Percentiles rank a stretch among this genome's conserved stretches.
Conservation (phyloP, 805 yeast species). For the Yarrowia sp. region DNA sequence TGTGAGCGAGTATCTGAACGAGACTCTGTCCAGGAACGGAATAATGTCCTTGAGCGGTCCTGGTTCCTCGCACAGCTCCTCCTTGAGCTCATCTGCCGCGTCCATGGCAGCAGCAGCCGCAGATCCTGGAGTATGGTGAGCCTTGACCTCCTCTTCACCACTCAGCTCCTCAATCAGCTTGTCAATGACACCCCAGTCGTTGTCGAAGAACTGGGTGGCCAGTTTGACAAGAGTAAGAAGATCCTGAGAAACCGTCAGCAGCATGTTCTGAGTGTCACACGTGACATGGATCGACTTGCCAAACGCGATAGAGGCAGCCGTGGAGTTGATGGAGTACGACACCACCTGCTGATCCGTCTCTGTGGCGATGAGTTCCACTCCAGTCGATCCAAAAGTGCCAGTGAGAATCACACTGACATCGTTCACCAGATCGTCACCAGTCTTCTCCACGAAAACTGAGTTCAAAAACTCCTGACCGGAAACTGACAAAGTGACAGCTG, state of each 20-base stretch:
- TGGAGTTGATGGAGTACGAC: conserved; percentile 21
- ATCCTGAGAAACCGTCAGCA: conserved; percentile 11
- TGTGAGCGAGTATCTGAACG: conserved; percentile 17
- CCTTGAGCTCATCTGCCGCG: conserved; percentile 16
- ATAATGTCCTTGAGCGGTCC: conserved; percentile 31
- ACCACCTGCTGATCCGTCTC: conserved; percentile 17
- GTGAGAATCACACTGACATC: conserved; percentile 22
- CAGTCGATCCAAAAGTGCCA: conserved; percentile 20
- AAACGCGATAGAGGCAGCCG: conserved; percentile 4
- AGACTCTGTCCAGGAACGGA: conserved; percentile 20
- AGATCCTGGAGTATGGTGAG: conserved; percentile 8
- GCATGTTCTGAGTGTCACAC: conserved; percentile 16
- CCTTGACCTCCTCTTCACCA: background rate
- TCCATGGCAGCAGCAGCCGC: conserved; percentile 5
- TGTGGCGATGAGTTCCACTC: background rate
- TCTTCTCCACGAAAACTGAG: conserved; percentile 25
- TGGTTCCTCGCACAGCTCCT: conserved; percentile 12
- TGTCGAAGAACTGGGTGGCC: conserved; percentile 10
- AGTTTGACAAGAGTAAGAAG: background rate
- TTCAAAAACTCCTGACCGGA: conserved; percentile 25
- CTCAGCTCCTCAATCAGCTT: conserved; percentile 11
- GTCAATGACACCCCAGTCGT: conserved; percentile 24
- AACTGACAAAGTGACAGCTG: conserved; percentile 4
- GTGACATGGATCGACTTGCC: conserved; percentile 30
- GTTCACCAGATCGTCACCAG: conserved; percentile 8